These are phyloP conservation scores for Arctium lappa DNA, from an alignment of 129 eudicot genomes.

Conservation along the genomic window DNA sequence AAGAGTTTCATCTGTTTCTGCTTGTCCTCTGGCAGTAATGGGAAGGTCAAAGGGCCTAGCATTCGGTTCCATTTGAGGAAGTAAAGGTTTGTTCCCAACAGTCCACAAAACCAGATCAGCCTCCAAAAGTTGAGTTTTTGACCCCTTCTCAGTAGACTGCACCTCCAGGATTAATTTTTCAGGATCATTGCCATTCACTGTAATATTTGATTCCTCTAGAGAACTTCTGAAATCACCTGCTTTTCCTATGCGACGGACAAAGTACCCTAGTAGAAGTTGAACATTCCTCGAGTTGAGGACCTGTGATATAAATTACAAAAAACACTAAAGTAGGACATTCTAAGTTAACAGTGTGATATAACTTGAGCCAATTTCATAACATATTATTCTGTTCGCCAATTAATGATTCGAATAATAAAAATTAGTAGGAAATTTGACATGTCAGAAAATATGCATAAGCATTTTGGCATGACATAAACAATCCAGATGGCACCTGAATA, in stretches of 20 bases:
- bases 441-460: background rate
- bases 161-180: slow-evolving; percentile 56
- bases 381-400: no score
- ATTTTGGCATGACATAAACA: background rate
- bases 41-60: slow-evolving; percentile 74
- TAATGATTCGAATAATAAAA: no score
- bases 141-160: slow-evolving; percentile 79
- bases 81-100: slow-evolving; percentile 81
- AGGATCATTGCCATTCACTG: slow-evolving; percentile 24
- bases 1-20: slow-evolving; percentile 96
- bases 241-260: slow-evolving; percentile 61
- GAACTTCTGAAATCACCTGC: slow-evolving; percentile 24
- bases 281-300: slow-evolving; percentile 86
- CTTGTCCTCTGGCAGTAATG: slow-evolving; percentile 85
- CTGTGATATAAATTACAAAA: slow-evolving; percentile 31
- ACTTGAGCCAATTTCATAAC: no score
- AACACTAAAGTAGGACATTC: no score
- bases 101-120: slow-evolving; percentile 98
- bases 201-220: slow-evolving; percentile 22
- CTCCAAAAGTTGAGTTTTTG: slow-evolving; percentile 53
- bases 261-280: slow-evolving; percentile 69
- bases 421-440: no score
- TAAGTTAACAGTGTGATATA: no score
- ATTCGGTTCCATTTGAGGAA: slow-evolving; percentile 60
- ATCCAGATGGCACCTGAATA: no score